Percentiles rank a stretch among this genome's conserved stretches.
Conservation (phyloP, 1,139 yeast species). For the Geotrichum siamense region DNA sequence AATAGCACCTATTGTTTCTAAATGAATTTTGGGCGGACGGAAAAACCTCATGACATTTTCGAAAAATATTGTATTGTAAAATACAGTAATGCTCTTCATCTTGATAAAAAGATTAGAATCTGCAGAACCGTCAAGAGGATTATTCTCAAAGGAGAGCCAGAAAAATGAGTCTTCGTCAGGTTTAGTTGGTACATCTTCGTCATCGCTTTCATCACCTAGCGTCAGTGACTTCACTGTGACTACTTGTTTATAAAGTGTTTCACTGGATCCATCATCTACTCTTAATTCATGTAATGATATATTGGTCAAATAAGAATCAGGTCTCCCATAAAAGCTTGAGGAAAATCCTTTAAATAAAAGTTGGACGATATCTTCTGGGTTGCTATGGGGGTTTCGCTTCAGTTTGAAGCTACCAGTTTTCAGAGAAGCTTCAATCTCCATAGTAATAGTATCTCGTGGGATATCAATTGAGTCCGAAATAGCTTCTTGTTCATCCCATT, state of each 20-base stretch:
- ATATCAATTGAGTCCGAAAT: conserved; percentile 50
- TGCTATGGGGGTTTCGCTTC: conserved; percentile 34
- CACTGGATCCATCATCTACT: conserved; percentile 78
- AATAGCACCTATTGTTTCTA: conserved; percentile 84
- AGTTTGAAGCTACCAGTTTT: conserved; percentile 72
- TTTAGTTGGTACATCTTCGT: conserved; percentile 13
- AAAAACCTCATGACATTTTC: conserved; percentile 71
- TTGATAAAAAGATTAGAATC: conserved; percentile 70
- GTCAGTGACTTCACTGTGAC: conserved; percentile 72
- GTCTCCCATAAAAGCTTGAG: conserved; percentile 65
- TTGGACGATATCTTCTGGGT: conserved; percentile 52
- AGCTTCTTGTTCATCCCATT: conserved; percentile 66
- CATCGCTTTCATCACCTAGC: conserved; percentile 23
- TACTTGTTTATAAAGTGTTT: conserved; percentile 69
- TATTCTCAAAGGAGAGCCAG: conserved; percentile 71
- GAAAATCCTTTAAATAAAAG: conserved; percentile 77
- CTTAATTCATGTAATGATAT: conserved; percentile 74
- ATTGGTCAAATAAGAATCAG: conserved; percentile 66
- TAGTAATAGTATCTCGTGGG: conserved; percentile 64
- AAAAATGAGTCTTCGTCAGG: conserved; percentile 51
- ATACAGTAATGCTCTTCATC: conserved; percentile 80
- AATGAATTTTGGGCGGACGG: conserved; percentile 77
- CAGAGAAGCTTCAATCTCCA: conserved; percentile 62
- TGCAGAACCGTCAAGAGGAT: conserved; percentile 78
- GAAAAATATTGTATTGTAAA: conserved; percentile 74